A percentile compares a stretch with the other conserved stretches of the same genome.
Conservation (phyloP, 2,329 filamentous ascomycete species). For the Venturia aucupariae region DNA sequence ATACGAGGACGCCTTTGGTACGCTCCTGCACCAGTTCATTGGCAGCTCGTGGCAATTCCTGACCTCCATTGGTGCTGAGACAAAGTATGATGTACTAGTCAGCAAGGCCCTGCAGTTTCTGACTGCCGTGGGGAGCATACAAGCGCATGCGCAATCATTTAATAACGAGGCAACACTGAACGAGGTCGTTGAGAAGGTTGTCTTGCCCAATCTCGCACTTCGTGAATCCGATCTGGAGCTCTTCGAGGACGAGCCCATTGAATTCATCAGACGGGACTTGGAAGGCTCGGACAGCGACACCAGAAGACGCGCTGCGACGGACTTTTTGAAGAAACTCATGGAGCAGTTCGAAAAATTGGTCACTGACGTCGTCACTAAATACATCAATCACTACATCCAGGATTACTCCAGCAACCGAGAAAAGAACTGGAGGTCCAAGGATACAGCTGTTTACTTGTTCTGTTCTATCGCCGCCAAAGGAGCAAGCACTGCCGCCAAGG, state of each 20-base stretch:
- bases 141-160: conserved; percentile 73
- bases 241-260: conserved; percentile 97
- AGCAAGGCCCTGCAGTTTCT: conserved; percentile 93
- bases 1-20: conserved; percentile 87
- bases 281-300: conserved; percentile 97
- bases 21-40: conserved; percentile 74
- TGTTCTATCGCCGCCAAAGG: conserved; percentile 91
- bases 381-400: conserved; percentile 74
- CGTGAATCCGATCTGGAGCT: conserved; percentile 90
- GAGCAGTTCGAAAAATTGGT: conserved; percentile 81
- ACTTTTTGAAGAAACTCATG: conserved; percentile 83
- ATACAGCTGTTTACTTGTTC: conserved; percentile 96
- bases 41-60: conserved; percentile 84
- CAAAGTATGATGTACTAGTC: conserved; percentile 88
- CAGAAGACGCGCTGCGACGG: conserved; percentile 80
- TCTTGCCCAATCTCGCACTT: conserved; percentile 83
- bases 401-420: conserved; percentile 59
- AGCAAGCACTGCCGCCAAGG: conserved; percentile 73
- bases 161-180: conserved; percentile 69
- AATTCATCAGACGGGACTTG: conserved; percentile 90
- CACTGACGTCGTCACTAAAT: conserved; percentile 76
- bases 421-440: conserved; percentile 90
- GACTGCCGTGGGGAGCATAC: conserved; percentile 73
- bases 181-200: conserved; percentile 91
- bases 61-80: conserved; percentile 75